Evolutionary conservation across 2,329 filamentous ascomycete genomes (phyloP), one percentile per base, ranked within the genome.

Genomic region (Corynespora cassiicola): DNA sequence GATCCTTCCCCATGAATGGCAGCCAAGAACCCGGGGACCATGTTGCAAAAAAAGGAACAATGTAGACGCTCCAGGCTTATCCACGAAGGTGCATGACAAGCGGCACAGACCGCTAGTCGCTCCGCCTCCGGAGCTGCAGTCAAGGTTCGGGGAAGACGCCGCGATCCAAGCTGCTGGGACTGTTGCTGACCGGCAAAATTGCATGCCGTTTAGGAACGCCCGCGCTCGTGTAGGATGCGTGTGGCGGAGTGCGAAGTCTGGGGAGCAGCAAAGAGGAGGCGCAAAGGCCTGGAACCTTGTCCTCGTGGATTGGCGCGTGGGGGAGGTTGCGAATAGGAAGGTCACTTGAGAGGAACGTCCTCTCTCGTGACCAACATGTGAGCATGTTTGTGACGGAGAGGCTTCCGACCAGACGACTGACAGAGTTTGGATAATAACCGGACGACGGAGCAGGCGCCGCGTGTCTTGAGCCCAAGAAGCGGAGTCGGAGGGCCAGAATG

Each of bases 101-200:
- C 15, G 29, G 42, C 45, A 43, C 36, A 39, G 42, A 38, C 33
- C 42, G 41, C 39, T 36, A 27, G 12, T 41, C 16, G 28, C 23
- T 29, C 36, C n/a, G n/a, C n/a, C n/a, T n/a, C n/a, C n/a, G n/a
- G 6, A 32, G 21, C 16, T 23, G 19, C 19, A n/a, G 11, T 30
- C 39, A 46, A 41, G 44, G 41, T 30, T 52, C 45, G 36, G 45
- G 42, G 51, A 44, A 38, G 36, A 32, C 42, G 18, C 50, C 52
- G 43, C 38, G 47, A 49, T 28, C 50, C 52, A 50, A 24, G 34
- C 36, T 32, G 38, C 31, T 33, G 52, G 52, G 40, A 40, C 35
- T 22, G 11, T 27, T 26, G 36, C 41, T 42, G 43, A 50, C 52
- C 52, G 52, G 52, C 47, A 53, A 52, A 55, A 55, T 49, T 36